Evolutionary conservation across 140 eudicot genomes (phyloP), one percentile per base, ranked within the genome.

Genomic region (Senecio squalidus): DNA sequence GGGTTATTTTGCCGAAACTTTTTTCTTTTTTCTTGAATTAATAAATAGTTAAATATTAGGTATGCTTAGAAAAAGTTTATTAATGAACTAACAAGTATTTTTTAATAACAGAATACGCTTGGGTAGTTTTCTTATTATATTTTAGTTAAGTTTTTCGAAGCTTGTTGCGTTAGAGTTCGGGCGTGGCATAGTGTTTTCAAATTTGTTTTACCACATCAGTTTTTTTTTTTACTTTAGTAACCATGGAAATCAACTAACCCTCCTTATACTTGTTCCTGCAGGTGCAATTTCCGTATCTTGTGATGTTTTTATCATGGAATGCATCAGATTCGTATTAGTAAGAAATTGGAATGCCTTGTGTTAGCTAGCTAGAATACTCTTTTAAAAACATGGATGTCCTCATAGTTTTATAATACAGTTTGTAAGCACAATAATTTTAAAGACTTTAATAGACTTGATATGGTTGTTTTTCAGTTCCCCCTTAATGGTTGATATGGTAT

Each of bases 281-380:
- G 95, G 54, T 86, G 95, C 21, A 85, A 86, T 71, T 86, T 86
- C 74, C 88, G 86, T 60, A 77, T 86, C 62, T 50, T 86, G 50
- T 86, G 75, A 81, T 25, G 65, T 33, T 40, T 22, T 14, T 25
- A 41, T 55, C 38, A 36, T 18, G 47, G 53, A 41, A 45, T 34
- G 29, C 29, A 27, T 45, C 7, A 14, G 29, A 21, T 29, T 14
- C 0, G 50, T 56, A 13, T 18, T 3, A 16, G 70, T n/a, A 25
- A 28, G 29, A 11, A 23, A 50, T 9, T 58, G 14, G 15, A 20
- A 8, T 27, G 18, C 55, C 16, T 61, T 44, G 27, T 21, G 11
- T 15, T 27, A 60, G 54, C 67, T 14, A 43, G 33, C 17, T 15
- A 16, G 14, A 11, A 17, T 6, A 23, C n/a, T n/a, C n/a, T n/a